phyloP scores from a whole-genome alignment of 208 protist genomes.

The Entamoeba invadens region DNA sequence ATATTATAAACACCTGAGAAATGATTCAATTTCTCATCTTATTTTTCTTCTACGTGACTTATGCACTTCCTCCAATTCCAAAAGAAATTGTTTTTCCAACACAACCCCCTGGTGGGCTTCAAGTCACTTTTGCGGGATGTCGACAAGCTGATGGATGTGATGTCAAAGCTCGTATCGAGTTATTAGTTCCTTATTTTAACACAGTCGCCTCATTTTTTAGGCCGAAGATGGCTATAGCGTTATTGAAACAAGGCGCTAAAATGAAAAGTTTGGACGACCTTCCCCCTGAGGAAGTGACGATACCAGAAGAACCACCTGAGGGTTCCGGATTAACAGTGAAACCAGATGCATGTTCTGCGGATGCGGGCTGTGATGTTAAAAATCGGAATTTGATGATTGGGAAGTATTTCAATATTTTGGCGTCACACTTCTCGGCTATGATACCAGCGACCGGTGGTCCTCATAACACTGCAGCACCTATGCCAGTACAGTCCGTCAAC shows the following conservation, averaged over 20 bases:
- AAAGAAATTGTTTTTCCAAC: not conserved
- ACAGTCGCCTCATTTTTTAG: not conserved
- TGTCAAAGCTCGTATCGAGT: not conserved
- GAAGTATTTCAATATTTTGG: not conserved
- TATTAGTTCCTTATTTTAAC: not conserved
- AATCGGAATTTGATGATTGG: not conserved
- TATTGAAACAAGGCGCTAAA: not conserved
- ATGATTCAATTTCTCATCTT: too few species aligned
- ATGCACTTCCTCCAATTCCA: too few species aligned
- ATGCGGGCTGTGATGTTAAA: not conserved
- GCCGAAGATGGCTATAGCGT: not conserved
- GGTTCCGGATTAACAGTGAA: not conserved
- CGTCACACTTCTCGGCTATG: not conserved
- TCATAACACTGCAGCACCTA: not conserved
- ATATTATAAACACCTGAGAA: too few species aligned
- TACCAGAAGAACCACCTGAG: not conserved
- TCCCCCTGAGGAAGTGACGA: not conserved
- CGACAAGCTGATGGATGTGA: not conserved
- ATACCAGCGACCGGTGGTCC: not conserved
- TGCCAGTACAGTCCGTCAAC: not conserved
- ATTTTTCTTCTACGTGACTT: too few species aligned
- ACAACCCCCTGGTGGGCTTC: not conserved
- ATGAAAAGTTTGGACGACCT: not conserved
- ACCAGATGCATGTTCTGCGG: not conserved
- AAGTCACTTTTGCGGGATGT: not conserved